Base-by-base conservation (phyloP, 2,329 filamentous ascomycete species). In the Claviceps africana region DNA sequence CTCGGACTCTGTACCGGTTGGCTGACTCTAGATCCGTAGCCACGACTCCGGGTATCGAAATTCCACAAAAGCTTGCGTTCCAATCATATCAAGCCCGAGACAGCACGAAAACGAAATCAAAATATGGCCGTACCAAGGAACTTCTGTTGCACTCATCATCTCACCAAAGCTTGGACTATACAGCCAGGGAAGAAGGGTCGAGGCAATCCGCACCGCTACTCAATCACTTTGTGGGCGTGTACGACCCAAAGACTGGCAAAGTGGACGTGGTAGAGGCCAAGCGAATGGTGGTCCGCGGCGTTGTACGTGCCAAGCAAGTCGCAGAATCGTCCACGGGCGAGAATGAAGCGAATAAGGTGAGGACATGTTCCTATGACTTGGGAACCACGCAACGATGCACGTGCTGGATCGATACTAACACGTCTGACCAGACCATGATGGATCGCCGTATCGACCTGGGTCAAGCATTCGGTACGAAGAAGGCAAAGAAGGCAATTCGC, bases 401-500 rank as follows among this genome's bases (percentile, higher is more conserved):
- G 10, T 17, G 47, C 35, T 39, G 22, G 22, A 30, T 11, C 35
- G n/a, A 31, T 51, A 40, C 63, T 57, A 65, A 68, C 55, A 19
- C 33, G 47, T 39, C 39, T 54, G 8, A 30, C 19, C 59, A 83
- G 79, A 77, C 71, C 45, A 77, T 76, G 61, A 70, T 76, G 60
- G 78, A 83, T 30, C 77, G 78, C 62, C 79, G 79, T 59, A 83
- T 81, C 59, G 79, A 83, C 2, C 79, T 94, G 13, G 86, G 85
- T 42, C 77, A 86, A 60, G 81, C 84, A 33, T 94, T 94, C 61
- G 88, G 88, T 65, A 91, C 86, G 28, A 89, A 87, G 72, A 91
- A 90, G 69, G 85, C 87, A 22, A 85, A 83, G 73, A 91, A 90
- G 70, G 84, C 81, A 1, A 81, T 93, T 58, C 74, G 76, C 30